These are phyloP conservation scores for Stephania japonica DNA, from an alignment of 164 flowering plant genomes.

Conservation along the genomic window DNA sequence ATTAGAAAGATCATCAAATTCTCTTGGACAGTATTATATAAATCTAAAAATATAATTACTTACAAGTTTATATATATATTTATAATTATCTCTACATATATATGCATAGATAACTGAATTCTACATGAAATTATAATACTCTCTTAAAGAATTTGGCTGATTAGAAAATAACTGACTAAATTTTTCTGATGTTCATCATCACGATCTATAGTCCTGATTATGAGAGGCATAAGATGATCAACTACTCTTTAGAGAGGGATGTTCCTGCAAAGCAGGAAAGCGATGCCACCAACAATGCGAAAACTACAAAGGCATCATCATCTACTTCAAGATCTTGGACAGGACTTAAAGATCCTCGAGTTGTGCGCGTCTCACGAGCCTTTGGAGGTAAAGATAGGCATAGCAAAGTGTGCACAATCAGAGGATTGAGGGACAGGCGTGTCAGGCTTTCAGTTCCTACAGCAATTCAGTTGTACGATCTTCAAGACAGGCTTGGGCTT, in stretches of 20 bases:
- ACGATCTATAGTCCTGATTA: constrained; percentile 13
- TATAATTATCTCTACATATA: background rate
- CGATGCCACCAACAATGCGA: constrained; percentile 14
- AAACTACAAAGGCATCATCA: constrained; percentile 27
- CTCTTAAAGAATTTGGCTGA: no score
- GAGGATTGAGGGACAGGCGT: constrained; percentile 76
- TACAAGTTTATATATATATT: no score
- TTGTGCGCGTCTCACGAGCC: constrained; percentile 67
- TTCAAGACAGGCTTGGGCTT: constrained; percentile 77
- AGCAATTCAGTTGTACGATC: constrained; percentile 82
- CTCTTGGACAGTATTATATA: no score
- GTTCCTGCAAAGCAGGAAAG: constrained; percentile 29
- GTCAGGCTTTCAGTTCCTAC: constrained; percentile 85
- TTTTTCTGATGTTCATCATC: no score
- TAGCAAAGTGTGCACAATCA: constrained; percentile 76
- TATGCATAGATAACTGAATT: background rate
- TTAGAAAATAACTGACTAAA: no score
- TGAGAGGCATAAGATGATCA: constrained; percentile 37
- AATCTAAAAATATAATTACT: no score
- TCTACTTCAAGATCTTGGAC: constrained; percentile 48
- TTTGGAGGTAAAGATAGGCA: constrained; percentile 88
- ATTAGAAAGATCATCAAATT: no score
- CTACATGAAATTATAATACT: background rate
- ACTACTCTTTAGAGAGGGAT: constrained; percentile 31
- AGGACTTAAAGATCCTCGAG: constrained; percentile 60